Percentiles rank a stretch among this genome's conserved stretches.
Conservation (phyloP, 2,329 filamentous ascomycete species). For the Colletotrichum tamarilloi region DNA sequence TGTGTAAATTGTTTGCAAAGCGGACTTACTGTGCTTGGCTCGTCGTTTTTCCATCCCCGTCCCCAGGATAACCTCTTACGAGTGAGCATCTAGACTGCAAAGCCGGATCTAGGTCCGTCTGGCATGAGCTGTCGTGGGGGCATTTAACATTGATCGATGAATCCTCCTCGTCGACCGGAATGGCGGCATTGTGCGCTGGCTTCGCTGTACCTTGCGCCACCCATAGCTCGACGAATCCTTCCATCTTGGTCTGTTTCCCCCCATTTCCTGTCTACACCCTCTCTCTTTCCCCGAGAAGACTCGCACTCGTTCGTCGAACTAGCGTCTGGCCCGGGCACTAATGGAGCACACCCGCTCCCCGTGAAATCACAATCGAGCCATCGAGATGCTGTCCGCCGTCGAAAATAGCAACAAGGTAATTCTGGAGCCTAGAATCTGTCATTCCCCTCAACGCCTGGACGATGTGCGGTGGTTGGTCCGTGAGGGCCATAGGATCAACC, state of each 20-base stretch:
- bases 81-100: not conserved
- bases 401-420: constrained; percentile 28
- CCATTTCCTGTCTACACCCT: not conserved
- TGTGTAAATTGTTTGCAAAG: not conserved
- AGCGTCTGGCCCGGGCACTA: not conserved
- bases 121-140: not conserved
- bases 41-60: not conserved
- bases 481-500: constrained; percentile 21
- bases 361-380: not conserved
- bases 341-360: not conserved
- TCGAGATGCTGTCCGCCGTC: constrained; percentile 1
- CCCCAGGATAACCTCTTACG: not conserved
- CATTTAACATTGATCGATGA: not conserved
- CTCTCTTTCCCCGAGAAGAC: not conserved
- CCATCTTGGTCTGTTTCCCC: not conserved
- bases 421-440: constrained; percentile 30
- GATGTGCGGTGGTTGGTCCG: constrained; percentile 23
- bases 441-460: constrained; percentile 20
- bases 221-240: not conserved
- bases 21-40: not conserved
- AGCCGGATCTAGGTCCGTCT: not conserved
- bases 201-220: not conserved
- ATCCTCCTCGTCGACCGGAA: not conserved
- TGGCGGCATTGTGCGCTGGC: not conserved
- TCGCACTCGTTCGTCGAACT: not conserved